Evolutionary conservation across 2,329 filamentous ascomycete genomes (phyloP).

Genomic region (Aaosphaeria arxii): DNA sequence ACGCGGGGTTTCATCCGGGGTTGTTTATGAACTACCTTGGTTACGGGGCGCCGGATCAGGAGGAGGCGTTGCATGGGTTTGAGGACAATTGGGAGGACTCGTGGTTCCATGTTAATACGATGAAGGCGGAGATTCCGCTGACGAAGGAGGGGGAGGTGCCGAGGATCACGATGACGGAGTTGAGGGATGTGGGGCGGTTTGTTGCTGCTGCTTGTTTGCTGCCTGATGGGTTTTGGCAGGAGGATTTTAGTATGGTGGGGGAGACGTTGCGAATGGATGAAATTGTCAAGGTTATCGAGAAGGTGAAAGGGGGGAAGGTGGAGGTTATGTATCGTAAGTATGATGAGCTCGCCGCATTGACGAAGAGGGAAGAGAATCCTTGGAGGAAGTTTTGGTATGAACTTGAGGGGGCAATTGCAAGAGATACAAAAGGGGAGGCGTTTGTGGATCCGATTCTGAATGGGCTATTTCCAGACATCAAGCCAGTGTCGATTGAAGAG

Average conservation of each 20-base stretch:
- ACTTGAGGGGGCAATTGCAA: slow-evolving; percentile 7
- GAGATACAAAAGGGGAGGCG: slow-evolving; percentile 7
- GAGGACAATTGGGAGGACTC: slow-evolving; percentile 10
- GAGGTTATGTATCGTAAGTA: slow-evolving; percentile 12
- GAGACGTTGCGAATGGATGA: slow-evolving; percentile 24
- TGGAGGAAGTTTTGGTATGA: slow-evolving; percentile 12
- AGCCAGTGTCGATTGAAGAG: slow-evolving; percentile 7
- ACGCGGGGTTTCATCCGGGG: slow-evolving; percentile 28
- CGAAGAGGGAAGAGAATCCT: slow-evolving; percentile 2
- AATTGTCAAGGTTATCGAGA: slow-evolving; percentile 18
- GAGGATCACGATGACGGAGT: slow-evolving; percentile 27
- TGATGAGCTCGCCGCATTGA: slow-evolving; percentile 10
- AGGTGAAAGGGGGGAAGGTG: slow-evolving; percentile 15
- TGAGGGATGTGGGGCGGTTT: slow-evolving; percentile 31
- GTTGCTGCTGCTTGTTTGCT: slow-evolving; percentile 29
- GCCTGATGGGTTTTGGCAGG: slow-evolving; percentile 18
- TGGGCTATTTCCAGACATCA: slow-evolving; percentile 5
- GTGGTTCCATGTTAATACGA: slow-evolving; percentile 10
- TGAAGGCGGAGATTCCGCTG: slow-evolving; percentile 25
- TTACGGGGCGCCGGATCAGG: slow-evolving; percentile 16
- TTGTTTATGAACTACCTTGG: slow-evolving; percentile 38
- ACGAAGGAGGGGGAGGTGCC: slow-evolving; percentile 17
- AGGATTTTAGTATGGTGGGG: slow-evolving; percentile 32
- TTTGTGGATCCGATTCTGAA: neutral
- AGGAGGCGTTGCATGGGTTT: slow-evolving; percentile 18